Evolutionary conservation across 805 yeast genomes (phyloP), one percentile per base, ranked within the genome.

Genomic region (Groenewaldozyma salmanticensis): DNA sequence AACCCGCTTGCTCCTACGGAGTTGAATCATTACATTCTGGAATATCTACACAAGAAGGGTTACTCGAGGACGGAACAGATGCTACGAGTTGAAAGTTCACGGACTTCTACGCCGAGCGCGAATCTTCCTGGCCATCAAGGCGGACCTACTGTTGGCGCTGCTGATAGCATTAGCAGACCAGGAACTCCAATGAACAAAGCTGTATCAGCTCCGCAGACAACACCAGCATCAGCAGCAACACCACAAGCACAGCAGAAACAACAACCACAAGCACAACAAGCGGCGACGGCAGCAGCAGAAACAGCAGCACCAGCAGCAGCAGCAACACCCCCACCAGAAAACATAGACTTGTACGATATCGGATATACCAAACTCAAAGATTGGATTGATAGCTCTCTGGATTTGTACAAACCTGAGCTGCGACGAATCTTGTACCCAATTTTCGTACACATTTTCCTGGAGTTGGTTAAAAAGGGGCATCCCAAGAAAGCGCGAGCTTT

Each of bases 11-110:
- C 94, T 0, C 86, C 84, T 37, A 87, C 90, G 4, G 97, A 92
- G 59, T 70, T 92, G 57, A 90, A 88, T 60, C 69, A 92, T 48
- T 85, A 92, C 55, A 97, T 92, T 27, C 68, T 92, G 53, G 98
- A 92, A 53, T 92, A 90, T 53, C 70, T 92, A 50, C 82, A 79
- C 59, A 90, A 92, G 55, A 87, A 88, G 59, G 99, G 99, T 2
- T 92, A 86, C 56, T 88, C 83, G 51, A 77, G 81, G 51, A 90
- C 98, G 0, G 99, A 92, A 59, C 87, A 95, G 2, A 84, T 88
- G 80, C 70, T 92, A 38, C 74, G 98, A 47, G 76, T 87, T 46
- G 99, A 92, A 59, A 58, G 65, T 21, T 54, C 67, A 31, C 57
- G 65, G 19, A 46, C 58, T 21, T 53, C 60, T 2, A 52, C 54